Base-by-base conservation (phyloP, 805 yeast species). In the Spathaspora arborariae region DNA sequence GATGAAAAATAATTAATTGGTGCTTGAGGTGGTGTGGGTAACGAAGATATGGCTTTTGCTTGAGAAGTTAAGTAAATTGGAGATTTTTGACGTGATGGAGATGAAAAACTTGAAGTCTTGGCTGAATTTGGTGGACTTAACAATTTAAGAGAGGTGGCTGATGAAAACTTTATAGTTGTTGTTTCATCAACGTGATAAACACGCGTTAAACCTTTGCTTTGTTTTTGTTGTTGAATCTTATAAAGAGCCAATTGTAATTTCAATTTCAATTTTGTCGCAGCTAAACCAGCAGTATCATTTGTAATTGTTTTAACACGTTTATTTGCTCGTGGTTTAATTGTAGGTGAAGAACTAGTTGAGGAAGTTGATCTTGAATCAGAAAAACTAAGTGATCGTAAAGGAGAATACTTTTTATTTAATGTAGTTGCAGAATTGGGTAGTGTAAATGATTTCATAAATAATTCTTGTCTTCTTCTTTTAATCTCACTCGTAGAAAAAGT, bases 201-300 rank as follows among this genome's bases (percentile, higher is more conserved):
- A 37, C 39, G 24, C 39, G 39, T 20, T 22, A 37, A 20, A 3
- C 35, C 3, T 11, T 10, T 26, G 19, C 11, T 16, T 45, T 19
- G 35, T 37, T 45, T 35, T n/a, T 18, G 19, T 44, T 57, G 57
- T 51, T 68, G 70, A 27, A 72, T 50, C 53, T 70, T 72, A 57
- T 64, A 68, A 34, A 70, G 53, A 1, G 77, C 77, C 51, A 71
- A 55, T 50, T 67, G 75, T 36, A 72, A 57, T 54, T 70, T 71
- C 48, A 71, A 59, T 58, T 69, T 72, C 55, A 72, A 60, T 51
- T 70, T 70, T 19, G 72, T 66, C 26, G 75, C 77, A 9, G 74
- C 73, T 56, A 69, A 60, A 22, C 67, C 70, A 5, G 71, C 72
- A 46, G 63, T 55, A 48, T 60, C 65, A 51, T 59, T 65, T 24